phyloP scores from a whole-genome alignment of 805 yeast species.

The Yamadazyma endophytica region DNA sequence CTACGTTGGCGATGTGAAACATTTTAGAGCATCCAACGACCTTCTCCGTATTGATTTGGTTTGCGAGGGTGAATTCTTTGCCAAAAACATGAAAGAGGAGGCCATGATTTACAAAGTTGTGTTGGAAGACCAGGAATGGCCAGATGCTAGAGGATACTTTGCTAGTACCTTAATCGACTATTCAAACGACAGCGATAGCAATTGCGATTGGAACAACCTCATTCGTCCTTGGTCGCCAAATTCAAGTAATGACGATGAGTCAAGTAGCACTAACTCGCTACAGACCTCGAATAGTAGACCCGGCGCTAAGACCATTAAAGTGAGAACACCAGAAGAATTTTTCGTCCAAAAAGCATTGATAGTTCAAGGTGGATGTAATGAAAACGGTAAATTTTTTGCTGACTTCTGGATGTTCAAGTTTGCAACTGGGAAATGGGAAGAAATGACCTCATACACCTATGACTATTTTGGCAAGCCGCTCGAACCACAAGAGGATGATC shows the following conservation, averaged over 20 bases:
- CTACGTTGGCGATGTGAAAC: constrained; percentile 11
- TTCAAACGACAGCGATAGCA: constrained; percentile 12
- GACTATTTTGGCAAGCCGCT: constrained; percentile 27
- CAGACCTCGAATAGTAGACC: constrained; percentile 10
- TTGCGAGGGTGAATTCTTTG: constrained; percentile 10
- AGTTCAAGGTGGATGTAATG: constrained; percentile 40
- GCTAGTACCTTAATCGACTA: constrained; percentile 29
- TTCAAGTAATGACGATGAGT: constrained; percentile 10
- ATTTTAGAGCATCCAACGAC: constrained; percentile 29
- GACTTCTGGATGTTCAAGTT: constrained; percentile 32
- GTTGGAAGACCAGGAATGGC: constrained; percentile 16
- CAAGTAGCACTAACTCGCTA: constrained; percentile 8
- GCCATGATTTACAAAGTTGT: constrained; percentile 14
- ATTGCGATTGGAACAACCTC: constrained; percentile 15
- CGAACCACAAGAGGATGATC: constrained; percentile 28
- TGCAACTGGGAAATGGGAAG: constrained; percentile 30
- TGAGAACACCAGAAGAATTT: constrained; percentile 13
- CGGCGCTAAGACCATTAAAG: constrained; percentile 1
- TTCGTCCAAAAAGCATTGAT: constrained; percentile 27
- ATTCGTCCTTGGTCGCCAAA: constrained; percentile 8
- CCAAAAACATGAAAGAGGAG: constrained; percentile 8
- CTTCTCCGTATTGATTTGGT: constrained; percentile 32
- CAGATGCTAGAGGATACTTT: constrained; percentile 37
- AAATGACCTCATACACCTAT: constrained; percentile 27
- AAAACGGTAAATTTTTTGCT: constrained; percentile 22